phyloP scores from a whole-genome alignment of 768 basidiomycete genomes.

The Lenzites betulinus region DNA sequence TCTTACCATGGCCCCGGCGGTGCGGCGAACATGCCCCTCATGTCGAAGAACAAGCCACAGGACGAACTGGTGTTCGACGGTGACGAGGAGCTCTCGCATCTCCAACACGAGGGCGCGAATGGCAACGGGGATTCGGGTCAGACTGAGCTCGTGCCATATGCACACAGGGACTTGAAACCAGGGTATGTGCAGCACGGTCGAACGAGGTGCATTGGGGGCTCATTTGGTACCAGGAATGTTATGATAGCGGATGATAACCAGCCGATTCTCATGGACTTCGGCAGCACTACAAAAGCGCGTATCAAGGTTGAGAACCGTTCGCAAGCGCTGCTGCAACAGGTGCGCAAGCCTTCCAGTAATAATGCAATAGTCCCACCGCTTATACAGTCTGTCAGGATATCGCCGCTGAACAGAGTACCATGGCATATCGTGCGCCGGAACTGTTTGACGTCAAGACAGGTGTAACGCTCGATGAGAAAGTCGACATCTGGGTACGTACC shows the following conservation, averaged over 20 bases:
- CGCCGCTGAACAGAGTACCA: slow-evolving; percentile 96
- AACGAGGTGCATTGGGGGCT: background rate
- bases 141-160: slow-evolving; percentile 78
- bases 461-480: slow-evolving; percentile 84
- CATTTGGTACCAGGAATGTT: slow-evolving; percentile 64
- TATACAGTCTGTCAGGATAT: slow-evolving; percentile 58
- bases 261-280: slow-evolving; percentile 98
- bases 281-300: slow-evolving; percentile 85
- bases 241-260: slow-evolving; percentile 95
- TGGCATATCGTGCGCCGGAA: slow-evolving; percentile 98
- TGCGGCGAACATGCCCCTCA: slow-evolving; percentile 51
- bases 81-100: slow-evolving; percentile 64
- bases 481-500: slow-evolving; percentile 87
- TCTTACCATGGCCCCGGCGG: slow-evolving; percentile 52
- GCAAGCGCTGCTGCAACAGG: slow-evolving; percentile 89
- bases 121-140: slow-evolving; percentile 37
- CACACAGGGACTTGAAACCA: slow-evolving; percentile 96
- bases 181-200: slow-evolving; percentile 58
- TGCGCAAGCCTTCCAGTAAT: slow-evolving; percentile 29
- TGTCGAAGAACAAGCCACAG: slow-evolving; percentile 51
- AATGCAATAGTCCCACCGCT: background rate
- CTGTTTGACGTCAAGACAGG: slow-evolving; percentile 97
- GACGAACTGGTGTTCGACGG: slow-evolving; percentile 76
- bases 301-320: slow-evolving; percentile 79
- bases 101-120: slow-evolving; percentile 43